Evolutionary conservation across 2,329 filamentous ascomycete species (phyloP), one percentile per base, ranked within the genome.

Genomic region (Diaporthe vaccinii): DNA sequence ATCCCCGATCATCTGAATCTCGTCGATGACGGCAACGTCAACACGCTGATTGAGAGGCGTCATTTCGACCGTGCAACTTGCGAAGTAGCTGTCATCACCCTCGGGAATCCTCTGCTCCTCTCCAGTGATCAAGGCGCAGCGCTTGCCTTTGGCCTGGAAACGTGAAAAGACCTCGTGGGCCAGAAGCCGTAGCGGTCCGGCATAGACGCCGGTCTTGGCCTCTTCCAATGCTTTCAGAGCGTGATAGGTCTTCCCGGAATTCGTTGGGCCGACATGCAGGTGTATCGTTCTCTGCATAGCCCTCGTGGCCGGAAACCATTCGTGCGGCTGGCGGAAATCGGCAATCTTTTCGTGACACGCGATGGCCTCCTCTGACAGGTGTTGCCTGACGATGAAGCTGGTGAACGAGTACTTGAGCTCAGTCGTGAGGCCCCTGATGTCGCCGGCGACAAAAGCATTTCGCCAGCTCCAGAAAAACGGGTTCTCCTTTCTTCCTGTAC

Each of bases 161-260:
- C 97, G 92, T n/a, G 92, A 89, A 82, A 95, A 98, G n/a, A 98
- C 93, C 83, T 99, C 97, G 80, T 98, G 96, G 0, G 97, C 97
- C 39, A 99, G 88, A 62, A 99, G 86, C 67, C 97, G 91, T 59
- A 99, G 86, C 0, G 97, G 97, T 0, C 97, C 97, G 4, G 96
- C 95, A 82, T 98, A 99, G 68, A 98, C 92, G 53, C 97, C 97
- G 12, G 88, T 89, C 41, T 92, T 89, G 3, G 93, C 93, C 68
- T 91, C 87, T 82, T 98, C 95, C 15, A 99, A 88, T 17, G 93
- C 92, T 84, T 98, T 93, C 77, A 99, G 86, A 0, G 97, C 97
- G 82, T 95, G 93, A 82, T 98, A 99, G 0, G 97, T 99, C 87
- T 99, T 99, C 74, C 97, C 97, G 0, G 97, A 98, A 83, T 99